Evolutionary conservation across 1,284 basidiomycete genomes (phyloP), one percentile per base, ranked within the genome.

Genomic region (Spongiforma sp.): DNA sequence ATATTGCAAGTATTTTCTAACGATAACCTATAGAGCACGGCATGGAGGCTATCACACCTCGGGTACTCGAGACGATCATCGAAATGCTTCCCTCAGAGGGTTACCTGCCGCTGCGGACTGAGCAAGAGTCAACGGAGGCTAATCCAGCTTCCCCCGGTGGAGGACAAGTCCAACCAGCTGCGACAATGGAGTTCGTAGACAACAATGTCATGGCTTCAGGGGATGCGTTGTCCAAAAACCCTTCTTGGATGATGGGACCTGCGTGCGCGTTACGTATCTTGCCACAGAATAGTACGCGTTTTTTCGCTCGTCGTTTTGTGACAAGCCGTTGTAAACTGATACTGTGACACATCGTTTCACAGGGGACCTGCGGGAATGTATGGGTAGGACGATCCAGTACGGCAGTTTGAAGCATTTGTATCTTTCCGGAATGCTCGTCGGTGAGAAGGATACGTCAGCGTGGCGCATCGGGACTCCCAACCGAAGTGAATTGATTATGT

Each of bases 11-110:
- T 21, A 21, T 43, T 43, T 24, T 11, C 46, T 62, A 8, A 67
- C 36, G 5, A 30, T 39, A 9, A 21, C 15, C n/a, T 28, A 32
- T 7, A 73, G 74, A 73, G 1, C 58, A 62, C 9, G 74, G 74
- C 3, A 57, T 60, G 14, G n/a, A 4, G 2, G 26, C 54, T 5
- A 73, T 75, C 48, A 4, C 14, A 1, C 34, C 48, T 7, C 43
- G 21, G 17, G 52, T 75, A 28, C 5, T 21, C 5, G 26, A n/a
- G n/a, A n/a, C 65, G 17, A 69, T 73, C 1, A 33, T 75, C 7
- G 43, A 56, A 32, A 71, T 73, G 64, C 71, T 73, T 46, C 63
- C 75, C 7, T 67, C 67, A 1, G 33, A 57, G 0, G 53, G 46
- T 19, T 71, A 68, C 28, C 26, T 39, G 24, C 54, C 24, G 24